Evolutionary conservation across 345 rosid species (phyloP), one percentile per base, ranked within the genome.

Genomic region (Hibiscus trionum): DNA sequence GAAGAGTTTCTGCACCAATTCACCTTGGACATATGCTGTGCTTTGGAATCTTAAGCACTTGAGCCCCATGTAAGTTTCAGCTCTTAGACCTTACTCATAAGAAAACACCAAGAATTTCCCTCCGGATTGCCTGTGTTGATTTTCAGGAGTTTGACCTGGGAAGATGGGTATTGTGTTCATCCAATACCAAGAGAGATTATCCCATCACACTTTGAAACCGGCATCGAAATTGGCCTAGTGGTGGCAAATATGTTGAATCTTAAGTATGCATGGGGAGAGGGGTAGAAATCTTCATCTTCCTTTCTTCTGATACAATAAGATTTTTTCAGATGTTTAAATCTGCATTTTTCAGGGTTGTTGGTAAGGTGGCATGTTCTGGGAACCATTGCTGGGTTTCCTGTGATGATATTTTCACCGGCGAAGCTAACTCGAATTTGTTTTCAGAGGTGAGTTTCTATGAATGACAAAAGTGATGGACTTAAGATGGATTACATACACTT

Each of bases 111-210:
- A 8, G 46, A 47, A 24, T 42, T 46, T 17, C 9, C 26, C 44
- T 67, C 4, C 52, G 37, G 44, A 21, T 37, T 27, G 72, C 10
- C 3, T 47, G 49, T 37, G 59, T 68, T 55, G 44, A 31, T 6
- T 10, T 82, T 69, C 84, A 88, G 93, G 85, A 47, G 77, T 57
- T 78, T 88, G 77, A 82, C 78, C 65, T 86, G 88, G 90, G 88
- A 86, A 79, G 90, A 88, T 75, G 88, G 88, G 27, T 80, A 74
- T 67, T 79, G 63, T 70, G 80, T 71, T 58, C 65, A 78, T 64
- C 79, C 77, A 56, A 81, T 67, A 76, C 81, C 84, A 71, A 56
- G 80, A 65, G 77, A 77, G 42, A 46, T 73, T 8, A 19, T 66
- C 57, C 70, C 80, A 53, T 72, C 80, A 7, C 47, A 35, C 37